Evolutionary conservation across 192 early-diverging fungal genomes (phyloP), one percentile per base, ranked within the genome.

Genomic region (Jimgerdemannia flammicorona): DNA sequence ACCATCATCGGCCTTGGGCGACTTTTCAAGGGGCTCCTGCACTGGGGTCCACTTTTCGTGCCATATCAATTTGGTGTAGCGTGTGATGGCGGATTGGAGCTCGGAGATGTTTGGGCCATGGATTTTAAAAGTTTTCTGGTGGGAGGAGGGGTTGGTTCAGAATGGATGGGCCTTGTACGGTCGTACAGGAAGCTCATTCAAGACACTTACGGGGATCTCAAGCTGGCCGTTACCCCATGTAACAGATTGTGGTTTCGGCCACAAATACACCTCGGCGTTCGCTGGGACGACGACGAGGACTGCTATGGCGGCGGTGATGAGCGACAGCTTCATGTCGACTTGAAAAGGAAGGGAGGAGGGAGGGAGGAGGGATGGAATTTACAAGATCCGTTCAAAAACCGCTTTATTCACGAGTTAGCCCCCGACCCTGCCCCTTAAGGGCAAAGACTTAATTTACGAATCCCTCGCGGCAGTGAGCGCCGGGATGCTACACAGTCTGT

Each of bases 1-100:
- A 9, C 39, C 44, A n/a, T 54, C 29, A 41, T 6, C 19, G 4
- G 54, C 68, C 42, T 20, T 63, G 39, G 73, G 54, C 4, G 29
- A 59, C 63, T 76, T 64, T 18, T 10, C 43, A 67, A 40, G 70
- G 3, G 72, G 40, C 63, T 70, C 70, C 69, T 79, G 75, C 7
- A 79, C 81, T 4, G 78, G 75, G 44, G 64, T 65, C 81, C 81
- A 83, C 10, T 73, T 74, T 71, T 83, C 81, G 6, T 75, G 70
- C 42, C 49, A 70, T 8, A 83, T 73, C 4, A 83, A 40, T 18
- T 44, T 67, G 43, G 67, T 75, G 75, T 83, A 83, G 44, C 81
- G 81, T 43, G 70, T 43, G 40, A 77, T 77, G 10, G 81, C 81
- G 11, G 67, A 43, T 54, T 76, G 66, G n/a, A 83, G 69, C 40